These are phyloP conservation scores for Steccherinum ochraceum DNA, from an alignment of 768 basidiomycete genomes.

Conservation along the genomic window DNA sequence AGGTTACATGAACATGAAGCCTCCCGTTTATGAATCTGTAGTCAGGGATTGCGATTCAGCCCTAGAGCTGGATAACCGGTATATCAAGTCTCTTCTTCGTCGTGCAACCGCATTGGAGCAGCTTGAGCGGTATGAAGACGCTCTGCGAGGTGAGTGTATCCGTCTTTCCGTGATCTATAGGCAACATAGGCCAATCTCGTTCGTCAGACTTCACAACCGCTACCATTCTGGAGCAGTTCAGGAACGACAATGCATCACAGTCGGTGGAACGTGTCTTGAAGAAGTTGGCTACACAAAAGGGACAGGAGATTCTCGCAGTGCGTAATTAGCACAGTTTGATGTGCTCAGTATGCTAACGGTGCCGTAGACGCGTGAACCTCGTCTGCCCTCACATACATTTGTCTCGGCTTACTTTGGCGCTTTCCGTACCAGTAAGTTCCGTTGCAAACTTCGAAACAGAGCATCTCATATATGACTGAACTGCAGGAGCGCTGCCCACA, in stretches of 20 bases:
- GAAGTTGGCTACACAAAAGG: constrained; percentile 67
- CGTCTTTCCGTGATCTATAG: not conserved
- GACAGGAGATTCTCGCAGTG: constrained; percentile 64
- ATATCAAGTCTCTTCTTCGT: constrained; percentile 89
- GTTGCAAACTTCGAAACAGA: too few relatives aligned
- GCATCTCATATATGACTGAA: too few relatives aligned
- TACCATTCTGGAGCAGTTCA: constrained; percentile 91
- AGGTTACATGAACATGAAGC: constrained; percentile 91
- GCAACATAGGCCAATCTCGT: not conserved
- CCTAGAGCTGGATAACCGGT: constrained; percentile 72
- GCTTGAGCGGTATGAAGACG: constrained; percentile 65
- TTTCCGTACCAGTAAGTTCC: constrained; percentile 78
- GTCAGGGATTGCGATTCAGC: constrained; percentile 88
- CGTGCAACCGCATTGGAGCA: constrained; percentile 82
- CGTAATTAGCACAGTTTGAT: constrained; percentile 14
- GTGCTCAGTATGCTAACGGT: not conserved
- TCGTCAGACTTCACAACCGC: constrained; percentile 87
- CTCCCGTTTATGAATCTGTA: constrained; percentile 77
- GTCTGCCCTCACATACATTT: constrained; percentile 86
- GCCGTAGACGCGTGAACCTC: constrained; percentile 62
- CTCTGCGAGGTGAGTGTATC: constrained; percentile 61
- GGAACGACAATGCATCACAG: constrained; percentile 69
- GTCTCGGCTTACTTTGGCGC: constrained; percentile 95
- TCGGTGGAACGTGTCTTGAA: constrained; percentile 92
- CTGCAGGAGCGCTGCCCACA: constrained; percentile 60